Base-by-base conservation (phyloP, 768 basidiomycete species). In the Rhodotorula kratochvilovae region DNA sequence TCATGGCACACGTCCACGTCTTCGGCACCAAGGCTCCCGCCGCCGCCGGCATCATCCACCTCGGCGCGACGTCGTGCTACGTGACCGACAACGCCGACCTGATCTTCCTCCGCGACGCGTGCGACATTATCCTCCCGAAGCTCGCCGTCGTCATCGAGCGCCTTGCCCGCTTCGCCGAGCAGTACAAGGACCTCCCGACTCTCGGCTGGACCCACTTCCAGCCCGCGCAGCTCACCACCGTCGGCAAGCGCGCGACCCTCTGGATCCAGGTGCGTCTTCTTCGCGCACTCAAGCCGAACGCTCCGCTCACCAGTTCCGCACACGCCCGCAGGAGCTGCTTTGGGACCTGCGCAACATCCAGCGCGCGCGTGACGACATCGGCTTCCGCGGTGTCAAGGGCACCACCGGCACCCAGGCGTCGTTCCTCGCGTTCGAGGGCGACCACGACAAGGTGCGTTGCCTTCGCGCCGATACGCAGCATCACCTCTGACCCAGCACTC, bases 1-100 rank as follows among this genome's bases (percentile, higher is more conserved):
- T 99, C 55, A 99, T 99, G 96, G 96, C 96, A 0, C 96, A 99
- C 79, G 96, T 99, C 55, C 92, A 98, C 82, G 96, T 94, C 7
- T 99, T 97, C 79, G 77, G 77, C 21, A 45, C 66, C 29, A 68
- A 76, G 48, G 66, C 63, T 43, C 73, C 77, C 25, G 70, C 76
- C 43, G 76, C 73, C 5, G 78, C 77, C 10, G 71, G 71, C 19
- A 78, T 77, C 71, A 78, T 77, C 53, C 77, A 92, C 80, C 82
- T 98, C 54, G 95, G 95, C 55, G 95, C 95, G 39, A 99, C 96
- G 16, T 98, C 95, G 3, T 99, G 96, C 82, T 99, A 94, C 82
- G 96, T 98, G 65, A 98, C 96, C 39, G 96, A 99, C 82, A 99
- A 99, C 80, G 95, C 96, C 61, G 96, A 99, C 82, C 85, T 99